phyloP scores from a whole-genome alignment of 2,329 filamentous ascomycete genomes.

The Arthroderma sp. region DNA sequence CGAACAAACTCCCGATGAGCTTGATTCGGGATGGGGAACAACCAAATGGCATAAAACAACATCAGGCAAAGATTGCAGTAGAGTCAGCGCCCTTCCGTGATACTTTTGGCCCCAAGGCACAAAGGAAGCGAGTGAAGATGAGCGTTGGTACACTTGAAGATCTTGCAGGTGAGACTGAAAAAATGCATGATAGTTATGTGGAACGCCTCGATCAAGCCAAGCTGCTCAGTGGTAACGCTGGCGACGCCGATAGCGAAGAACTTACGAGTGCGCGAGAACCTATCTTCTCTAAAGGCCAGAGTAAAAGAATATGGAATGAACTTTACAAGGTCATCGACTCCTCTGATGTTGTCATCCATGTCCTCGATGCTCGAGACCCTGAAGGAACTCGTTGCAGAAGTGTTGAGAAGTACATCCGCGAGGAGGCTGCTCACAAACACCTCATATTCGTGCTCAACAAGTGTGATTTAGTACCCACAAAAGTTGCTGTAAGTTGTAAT shows the following conservation, averaged over 20 bases:
- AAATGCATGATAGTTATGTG: slow-evolving; percentile 68
- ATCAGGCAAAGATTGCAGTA: slow-evolving; percentile 85
- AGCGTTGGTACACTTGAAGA: slow-evolving; percentile 70
- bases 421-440: slow-evolving; percentile 94
- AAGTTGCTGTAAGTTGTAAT: slow-evolving; percentile 70
- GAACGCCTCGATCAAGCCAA: slow-evolving; percentile 68
- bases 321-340: slow-evolving; percentile 91
- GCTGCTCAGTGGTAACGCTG: slow-evolving; percentile 58
- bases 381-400: slow-evolving; percentile 79
- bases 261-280: slow-evolving; percentile 60
- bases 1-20: slow-evolving; percentile 93
- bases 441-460: slow-evolving; percentile 83
- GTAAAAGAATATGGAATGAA: slow-evolving; percentile 95
- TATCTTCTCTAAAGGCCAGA: slow-evolving; percentile 89
- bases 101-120: slow-evolving; percentile 86
- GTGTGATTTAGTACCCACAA: slow-evolving; percentile 82
- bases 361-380: slow-evolving; percentile 79
- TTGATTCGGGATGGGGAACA: slow-evolving; percentile 69
- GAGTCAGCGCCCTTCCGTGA: slow-evolving; percentile 75
- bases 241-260: slow-evolving; percentile 38
- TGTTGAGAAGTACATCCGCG: slow-evolving; percentile 82
- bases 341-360: slow-evolving; percentile 90
- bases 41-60: slow-evolving; percentile 76
- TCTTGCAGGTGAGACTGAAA: slow-evolving; percentile 63
- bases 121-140: slow-evolving; percentile 84